Conservation (phyloP, 768 basidiomycete genomes). For the Mycena pura region DNA sequence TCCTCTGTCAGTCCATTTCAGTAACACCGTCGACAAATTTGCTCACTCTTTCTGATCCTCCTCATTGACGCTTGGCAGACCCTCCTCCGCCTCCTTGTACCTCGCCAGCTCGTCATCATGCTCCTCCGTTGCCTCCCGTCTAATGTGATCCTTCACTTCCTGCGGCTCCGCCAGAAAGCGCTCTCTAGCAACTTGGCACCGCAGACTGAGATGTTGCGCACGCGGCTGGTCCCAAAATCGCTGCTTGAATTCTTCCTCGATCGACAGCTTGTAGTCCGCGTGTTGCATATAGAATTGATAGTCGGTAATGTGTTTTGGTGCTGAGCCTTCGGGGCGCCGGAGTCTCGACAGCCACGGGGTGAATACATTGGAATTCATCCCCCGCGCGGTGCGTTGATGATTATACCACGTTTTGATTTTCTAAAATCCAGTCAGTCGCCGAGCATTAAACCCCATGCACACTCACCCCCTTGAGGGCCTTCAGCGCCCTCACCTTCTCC, state of each 20-base stretch:
- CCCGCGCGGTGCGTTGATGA: background rate
- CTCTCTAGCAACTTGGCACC: background rate
- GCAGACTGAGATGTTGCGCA: background rate
- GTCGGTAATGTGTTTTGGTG: background rate
- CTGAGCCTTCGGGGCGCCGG: background rate
- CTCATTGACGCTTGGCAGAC: background rate
- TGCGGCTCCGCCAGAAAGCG: background rate
- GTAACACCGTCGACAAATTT: background rate
- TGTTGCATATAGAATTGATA: conserved; percentile 1
- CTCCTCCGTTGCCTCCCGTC: background rate
- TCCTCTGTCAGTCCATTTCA: too few relatives aligned
- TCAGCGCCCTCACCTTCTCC: background rate
- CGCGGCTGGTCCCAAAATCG: background rate
- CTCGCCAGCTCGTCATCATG: background rate
- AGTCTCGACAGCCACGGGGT: background rate
- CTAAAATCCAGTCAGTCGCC: background rate
- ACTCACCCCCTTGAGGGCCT: background rate
- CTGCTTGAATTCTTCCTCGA: background rate
- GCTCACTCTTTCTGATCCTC: background rate
- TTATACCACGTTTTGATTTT: conserved; percentile 9
- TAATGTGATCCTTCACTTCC: background rate
- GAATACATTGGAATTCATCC: background rate
- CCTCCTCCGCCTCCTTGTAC: background rate
- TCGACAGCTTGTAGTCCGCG: background rate
- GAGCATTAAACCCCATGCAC: too few relatives aligned